Evolutionary conservation across 345 rosid genomes (phyloP).

Genomic region (Garcia nutans): DNA sequence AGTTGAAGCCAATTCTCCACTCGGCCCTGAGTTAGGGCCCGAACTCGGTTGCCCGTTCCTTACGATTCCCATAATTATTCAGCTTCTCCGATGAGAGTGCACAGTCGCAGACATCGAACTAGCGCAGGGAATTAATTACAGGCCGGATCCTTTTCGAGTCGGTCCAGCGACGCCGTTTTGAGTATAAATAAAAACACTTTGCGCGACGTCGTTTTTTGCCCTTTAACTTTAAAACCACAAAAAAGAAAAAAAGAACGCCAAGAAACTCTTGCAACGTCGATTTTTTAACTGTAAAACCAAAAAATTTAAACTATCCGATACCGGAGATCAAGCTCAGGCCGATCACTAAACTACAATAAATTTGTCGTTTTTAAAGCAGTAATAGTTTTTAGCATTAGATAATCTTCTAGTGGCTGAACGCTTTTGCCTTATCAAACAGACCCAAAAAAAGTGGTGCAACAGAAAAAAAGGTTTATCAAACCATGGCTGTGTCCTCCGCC

Average conservation of each 20-base stretch:
- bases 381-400: background rate
- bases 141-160: background rate
- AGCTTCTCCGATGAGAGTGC: background rate
- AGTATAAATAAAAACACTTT: no score
- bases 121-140: background rate
- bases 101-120: background rate
- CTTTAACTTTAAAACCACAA: background rate
- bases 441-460: background rate
- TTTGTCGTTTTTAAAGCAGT: no score
- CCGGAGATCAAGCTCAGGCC: slow-evolving; percentile 98
- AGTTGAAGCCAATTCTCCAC: slow-evolving; percentile 22
- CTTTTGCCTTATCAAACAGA: background rate
- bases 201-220: no score
- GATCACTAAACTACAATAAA: background rate
- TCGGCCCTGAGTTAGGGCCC: slow-evolving; percentile 27
- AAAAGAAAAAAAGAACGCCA: no score
- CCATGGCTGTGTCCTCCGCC: slow-evolving; percentile 38
- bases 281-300: no score
- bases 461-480: no score
- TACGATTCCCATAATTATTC: background rate
- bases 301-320: slow-evolving; percentile 28
- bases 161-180: background rate
- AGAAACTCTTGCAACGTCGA: no score
- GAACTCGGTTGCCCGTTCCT: slow-evolving; percentile 24
- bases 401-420: slow-evolving; percentile 18